A percentile compares a stretch with the other conserved stretches of the same genome.
Conservation (phyloP, 257 asterid genomes). For the Jacaranda mimosifolia region DNA sequence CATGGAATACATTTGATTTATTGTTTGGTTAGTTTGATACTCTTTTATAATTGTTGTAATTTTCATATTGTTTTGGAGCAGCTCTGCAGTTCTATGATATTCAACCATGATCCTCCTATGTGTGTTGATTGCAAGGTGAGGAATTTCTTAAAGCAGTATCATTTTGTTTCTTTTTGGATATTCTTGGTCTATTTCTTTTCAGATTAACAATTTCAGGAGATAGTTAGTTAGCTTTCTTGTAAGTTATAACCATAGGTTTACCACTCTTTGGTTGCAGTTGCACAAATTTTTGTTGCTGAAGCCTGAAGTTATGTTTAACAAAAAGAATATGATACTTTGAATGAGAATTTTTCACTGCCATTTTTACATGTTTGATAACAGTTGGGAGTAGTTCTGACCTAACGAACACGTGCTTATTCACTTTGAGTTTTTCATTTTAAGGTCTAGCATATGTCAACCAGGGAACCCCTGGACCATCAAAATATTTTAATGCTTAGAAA, state of each 20-base stretch:
- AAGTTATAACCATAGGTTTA: not conserved
- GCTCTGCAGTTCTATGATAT: slow-evolving; percentile 91
- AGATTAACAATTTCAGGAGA: not conserved
- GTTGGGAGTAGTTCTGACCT: slow-evolving; percentile 20
- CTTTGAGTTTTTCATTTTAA: not conserved
- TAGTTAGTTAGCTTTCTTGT: slow-evolving; percentile 12
- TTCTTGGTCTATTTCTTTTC: not conserved
- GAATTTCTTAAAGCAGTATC: slow-evolving; percentile 23
- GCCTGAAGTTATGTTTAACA: not conserved
- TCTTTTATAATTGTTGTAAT: slow-evolving; percentile 30
- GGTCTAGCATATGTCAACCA: not conserved
- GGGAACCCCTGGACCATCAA: slow-evolving; percentile 17
- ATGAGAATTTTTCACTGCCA: not conserved
- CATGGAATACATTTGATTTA: slow-evolving; percentile 7
- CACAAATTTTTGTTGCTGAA: not conserved
- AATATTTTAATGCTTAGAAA: not conserved
- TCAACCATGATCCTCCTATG: slow-evolving; percentile 89
- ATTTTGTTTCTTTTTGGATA: slow-evolving; percentile 6
- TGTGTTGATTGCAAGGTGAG: slow-evolving; percentile 88
- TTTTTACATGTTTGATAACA: not conserved
- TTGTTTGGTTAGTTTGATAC: not conserved
- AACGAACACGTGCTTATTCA: slow-evolving; percentile 1
- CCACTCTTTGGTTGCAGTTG: slow-evolving; percentile 15
- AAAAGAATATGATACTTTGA: slow-evolving; percentile 19
- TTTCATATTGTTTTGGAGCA: slow-evolving; percentile 61